Base-by-base conservation (phyloP, 2,329 filamentous ascomycete genomes). In the Aphanoascus verrucosus region DNA sequence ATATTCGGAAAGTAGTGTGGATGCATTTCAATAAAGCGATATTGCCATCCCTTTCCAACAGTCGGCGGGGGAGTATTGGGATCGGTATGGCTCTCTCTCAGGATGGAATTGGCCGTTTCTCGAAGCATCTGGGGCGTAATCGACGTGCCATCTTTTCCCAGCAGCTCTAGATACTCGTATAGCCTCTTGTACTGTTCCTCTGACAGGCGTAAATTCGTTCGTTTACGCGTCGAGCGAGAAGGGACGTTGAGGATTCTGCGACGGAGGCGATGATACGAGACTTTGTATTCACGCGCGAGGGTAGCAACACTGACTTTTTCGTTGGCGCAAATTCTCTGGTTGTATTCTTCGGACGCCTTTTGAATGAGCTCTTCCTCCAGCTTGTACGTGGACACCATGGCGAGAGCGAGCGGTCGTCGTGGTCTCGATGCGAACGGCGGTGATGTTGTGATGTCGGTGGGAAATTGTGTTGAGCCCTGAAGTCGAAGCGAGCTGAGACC, bases 1-100 rank as follows among this genome's bases (percentile, higher is more conserved):
- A 52, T 52, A 32, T 52, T 52, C 6, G 50, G 50, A n/a, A 52
- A 52, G n/a, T 54, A 54, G 14, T 54, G 37, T 3, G 52, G 52
- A 19, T 48, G 46, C 52, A 54, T 54, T 28, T 54, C 46, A 12
- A 54, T 48, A 14, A 54, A 54, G 37, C 52, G 52, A 35, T 48
- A 48, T 31, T 48, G 44, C 52, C 52, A 54, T 15, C 46, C 46
- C 35, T 54, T 54, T 5, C 52, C 46, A 14, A 54, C 52, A 8
- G 46, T 49, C 12, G 52, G 52, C 2, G 44, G 35, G 7, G 52
- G 44, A 9, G 44, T 42, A 34, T 40, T 52, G 6, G 52, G 52
- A n/a, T 49, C 52, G 28, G 44, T 34, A 23, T 54, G 52, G 38
- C 44, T 44, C 28, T 49, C 35, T 34, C 40, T 23, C 12, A 54